Percentiles rank a stretch among this genome's conserved stretches.
Evolutionary conservation across 2,329 filamentous ascomycete genomes (phyloP).

Genomic region (Xylaria sp.): DNA sequence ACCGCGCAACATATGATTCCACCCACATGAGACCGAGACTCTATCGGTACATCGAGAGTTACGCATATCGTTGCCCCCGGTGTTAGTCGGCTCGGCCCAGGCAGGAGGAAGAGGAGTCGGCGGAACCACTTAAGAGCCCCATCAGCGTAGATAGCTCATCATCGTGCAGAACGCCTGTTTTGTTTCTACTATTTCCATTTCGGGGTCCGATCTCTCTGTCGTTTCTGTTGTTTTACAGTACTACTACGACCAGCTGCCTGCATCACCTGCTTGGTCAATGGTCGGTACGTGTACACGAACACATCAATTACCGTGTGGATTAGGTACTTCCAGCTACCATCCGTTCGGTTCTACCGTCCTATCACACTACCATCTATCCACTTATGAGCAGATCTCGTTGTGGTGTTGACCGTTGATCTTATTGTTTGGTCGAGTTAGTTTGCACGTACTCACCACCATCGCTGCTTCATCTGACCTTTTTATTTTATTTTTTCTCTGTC

Average conservation of each 20-base stretch:
- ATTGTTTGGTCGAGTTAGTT: neutral
- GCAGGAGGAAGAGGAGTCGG: conserved; percentile 20
- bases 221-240: conserved; percentile 3
- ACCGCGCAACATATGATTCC: conserved; percentile 11
- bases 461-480: neutral
- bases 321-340: too few species aligned
- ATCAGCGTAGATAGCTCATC: conserved; percentile 31
- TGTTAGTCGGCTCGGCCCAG: conserved; percentile 17
- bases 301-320: neutral
- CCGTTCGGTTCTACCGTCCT: neutral
- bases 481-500: neutral
- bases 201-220: conserved; percentile 1
- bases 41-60: conserved; percentile 4
- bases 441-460: neutral
- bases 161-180: conserved; percentile 28
- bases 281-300: neutral
- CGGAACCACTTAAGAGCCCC: conserved; percentile 27
- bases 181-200: conserved; percentile 12
- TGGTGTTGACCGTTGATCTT: conserved; percentile 2
- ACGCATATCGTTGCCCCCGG: neutral
- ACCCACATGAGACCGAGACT: conserved; percentile 7
- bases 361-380: neutral
- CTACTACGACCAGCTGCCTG: neutral
- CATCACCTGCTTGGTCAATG: neutral
- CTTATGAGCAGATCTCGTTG: neutral